phyloP scores from a whole-genome alignment of 1,284 basidiomycete species.

The Cerrena zonata region DNA sequence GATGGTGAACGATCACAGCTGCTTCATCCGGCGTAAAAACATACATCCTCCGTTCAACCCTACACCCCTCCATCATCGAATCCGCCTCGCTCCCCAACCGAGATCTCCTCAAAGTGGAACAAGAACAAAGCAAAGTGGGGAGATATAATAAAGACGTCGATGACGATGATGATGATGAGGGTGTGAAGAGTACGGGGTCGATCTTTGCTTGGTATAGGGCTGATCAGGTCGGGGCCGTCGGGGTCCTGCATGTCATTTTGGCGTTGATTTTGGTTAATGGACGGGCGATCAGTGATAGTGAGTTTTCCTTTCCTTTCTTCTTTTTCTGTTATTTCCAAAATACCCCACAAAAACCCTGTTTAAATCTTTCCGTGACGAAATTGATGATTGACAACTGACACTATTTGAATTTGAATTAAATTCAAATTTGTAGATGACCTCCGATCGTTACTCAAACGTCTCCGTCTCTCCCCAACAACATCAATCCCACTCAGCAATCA shows the following conservation, averaged over 20 bases:
- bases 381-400: too few species aligned
- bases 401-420: background rate
- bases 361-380: background rate
- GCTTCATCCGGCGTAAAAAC: slow-evolving; percentile 57
- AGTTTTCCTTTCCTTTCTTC: slow-evolving; percentile 20
- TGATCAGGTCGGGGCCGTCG: slow-evolving; percentile 59
- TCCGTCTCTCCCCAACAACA: slow-evolving; percentile 45
- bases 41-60: slow-evolving; percentile 66
- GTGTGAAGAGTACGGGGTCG: slow-evolving; percentile 46
- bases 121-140: slow-evolving; percentile 46
- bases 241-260: slow-evolving; percentile 65
- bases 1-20: slow-evolving; percentile 29
- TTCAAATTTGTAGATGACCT: slow-evolving; percentile 43
- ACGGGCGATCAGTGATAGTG: slow-evolving; percentile 60
- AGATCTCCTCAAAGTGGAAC: slow-evolving; percentile 53
- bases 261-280: slow-evolving; percentile 69
- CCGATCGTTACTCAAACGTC: slow-evolving; percentile 52
- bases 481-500: slow-evolving; percentile 44
- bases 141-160: slow-evolving; percentile 35
- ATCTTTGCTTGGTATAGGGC: slow-evolving; percentile 62
- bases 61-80: slow-evolving; percentile 54
- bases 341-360: background rate
- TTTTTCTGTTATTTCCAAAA: too few species aligned
- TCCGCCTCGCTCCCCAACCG: slow-evolving; percentile 49
- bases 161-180: slow-evolving; percentile 33